Evolutionary conservation across 2,329 filamentous ascomycete genomes (phyloP).

Genomic region (Fusarium concolor): DNA sequence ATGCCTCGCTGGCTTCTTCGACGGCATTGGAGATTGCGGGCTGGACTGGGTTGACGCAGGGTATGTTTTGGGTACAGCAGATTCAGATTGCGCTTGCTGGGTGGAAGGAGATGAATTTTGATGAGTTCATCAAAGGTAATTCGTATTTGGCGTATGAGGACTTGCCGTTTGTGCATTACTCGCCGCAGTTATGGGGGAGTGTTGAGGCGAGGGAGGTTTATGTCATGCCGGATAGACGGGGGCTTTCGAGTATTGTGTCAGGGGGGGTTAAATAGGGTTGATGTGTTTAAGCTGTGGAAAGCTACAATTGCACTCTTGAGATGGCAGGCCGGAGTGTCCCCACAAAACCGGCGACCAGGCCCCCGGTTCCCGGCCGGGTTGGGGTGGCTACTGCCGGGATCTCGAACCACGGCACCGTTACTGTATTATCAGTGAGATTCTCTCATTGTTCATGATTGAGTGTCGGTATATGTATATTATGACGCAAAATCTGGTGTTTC

Average conservation of each 20-base stretch:
- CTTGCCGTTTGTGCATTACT: slow-evolving; percentile 46
- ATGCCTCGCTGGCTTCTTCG: slow-evolving; percentile 16
- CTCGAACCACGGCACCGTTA: too few species aligned
- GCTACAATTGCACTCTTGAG: too few species aligned
- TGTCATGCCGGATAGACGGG: slow-evolving; percentile 42
- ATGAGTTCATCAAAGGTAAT: slow-evolving; percentile 33
- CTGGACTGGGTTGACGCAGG: slow-evolving; percentile 37
- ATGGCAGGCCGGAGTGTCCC: too few species aligned
- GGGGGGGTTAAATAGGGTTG: too few species aligned
- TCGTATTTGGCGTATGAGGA: slow-evolving; percentile 45
- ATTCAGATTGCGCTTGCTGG: slow-evolving; percentile 33
- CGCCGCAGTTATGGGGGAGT: slow-evolving; percentile 45
- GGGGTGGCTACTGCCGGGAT: too few species aligned
- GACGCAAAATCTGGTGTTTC: too few species aligned
- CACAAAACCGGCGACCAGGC: too few species aligned
- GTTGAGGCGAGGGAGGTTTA: slow-evolving; percentile 39
- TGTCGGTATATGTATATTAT: too few species aligned
- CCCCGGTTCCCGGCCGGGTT: too few species aligned
- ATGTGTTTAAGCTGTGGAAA: not conserved
- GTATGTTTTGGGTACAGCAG: slow-evolving; percentile 48
- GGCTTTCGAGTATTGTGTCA: slow-evolving; percentile 31
- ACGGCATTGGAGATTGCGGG: slow-evolving; percentile 34
- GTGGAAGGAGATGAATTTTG: slow-evolving; percentile 14
- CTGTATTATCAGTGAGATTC: too few species aligned
- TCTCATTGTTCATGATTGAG: slow-evolving; percentile 62